These are phyloP conservation scores for Zangia roseola DNA, from an alignment of 768 basidiomycete genomes.

Conservation along the genomic window DNA sequence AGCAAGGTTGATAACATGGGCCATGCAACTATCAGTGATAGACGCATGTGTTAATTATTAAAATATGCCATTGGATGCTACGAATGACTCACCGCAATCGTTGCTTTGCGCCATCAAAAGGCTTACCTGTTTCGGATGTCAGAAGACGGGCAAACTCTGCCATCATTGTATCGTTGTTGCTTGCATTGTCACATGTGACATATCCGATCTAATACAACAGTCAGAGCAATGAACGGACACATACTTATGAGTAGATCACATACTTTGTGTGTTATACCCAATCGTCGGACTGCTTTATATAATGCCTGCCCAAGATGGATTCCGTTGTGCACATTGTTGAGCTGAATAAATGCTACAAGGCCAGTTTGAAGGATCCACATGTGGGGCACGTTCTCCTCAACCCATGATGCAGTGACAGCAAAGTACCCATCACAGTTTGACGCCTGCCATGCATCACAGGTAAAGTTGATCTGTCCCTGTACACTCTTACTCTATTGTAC, in stretches of 20 bases:
- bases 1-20: background rate
- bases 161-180: slow-evolving; percentile 8
- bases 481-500: background rate
- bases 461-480: slow-evolving; percentile 27
- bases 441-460: slow-evolving; percentile 43
- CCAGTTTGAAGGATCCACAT: slow-evolving; percentile 32
- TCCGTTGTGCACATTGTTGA: slow-evolving; percentile 41
- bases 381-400: background rate
- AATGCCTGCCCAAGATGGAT: slow-evolving; percentile 23
- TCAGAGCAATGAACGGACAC: background rate
- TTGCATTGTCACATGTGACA: slow-evolving; percentile 30
- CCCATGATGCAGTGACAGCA: slow-evolving; percentile 31
- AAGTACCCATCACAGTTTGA: slow-evolving; percentile 38
- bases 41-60: background rate
- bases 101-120: background rate
- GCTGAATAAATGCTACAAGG: slow-evolving; percentile 35
- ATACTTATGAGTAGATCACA: too few species aligned
- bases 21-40: slow-evolving; percentile 5
- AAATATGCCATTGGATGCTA: background rate
- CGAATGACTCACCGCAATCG: background rate
- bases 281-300: slow-evolving; percentile 32
- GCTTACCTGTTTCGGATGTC: slow-evolving; percentile 8
- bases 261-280: slow-evolving; percentile 18
- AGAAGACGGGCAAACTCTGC: background rate
- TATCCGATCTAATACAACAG: slow-evolving; percentile 28